Evolutionary conservation across 2,329 filamentous ascomycete species (phyloP).

Genomic region (Scedosporium apiospermum): DNA sequence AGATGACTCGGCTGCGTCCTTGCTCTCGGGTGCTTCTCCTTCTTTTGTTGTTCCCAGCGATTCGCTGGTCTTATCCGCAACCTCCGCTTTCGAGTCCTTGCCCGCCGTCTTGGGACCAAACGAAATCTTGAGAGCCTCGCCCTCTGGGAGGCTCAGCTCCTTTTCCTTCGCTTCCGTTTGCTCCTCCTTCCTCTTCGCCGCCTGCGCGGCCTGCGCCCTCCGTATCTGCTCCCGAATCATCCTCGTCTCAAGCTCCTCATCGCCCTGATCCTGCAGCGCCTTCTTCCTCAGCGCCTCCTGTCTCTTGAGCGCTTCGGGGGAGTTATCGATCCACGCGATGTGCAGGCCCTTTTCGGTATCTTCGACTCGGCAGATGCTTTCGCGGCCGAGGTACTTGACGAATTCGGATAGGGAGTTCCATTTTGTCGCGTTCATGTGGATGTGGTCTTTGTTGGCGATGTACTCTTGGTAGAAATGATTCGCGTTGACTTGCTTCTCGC

Average conservation of each 20-base stretch:
- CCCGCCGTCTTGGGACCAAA: conserved; percentile 42
- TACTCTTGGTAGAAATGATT: conserved; percentile 93
- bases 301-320: conserved; percentile 70
- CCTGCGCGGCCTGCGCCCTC: conserved; percentile 51
- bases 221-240: conserved; percentile 78
- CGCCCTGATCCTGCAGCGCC: conserved; percentile 79
- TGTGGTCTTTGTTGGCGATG: conserved; percentile 76
- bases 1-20: background rate
- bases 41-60: background rate
- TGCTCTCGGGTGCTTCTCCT: background rate
- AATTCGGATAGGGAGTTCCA: conserved; percentile 88
- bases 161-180: conserved; percentile 29
- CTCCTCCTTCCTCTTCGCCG: conserved; percentile 29
- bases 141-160: conserved; percentile 52
- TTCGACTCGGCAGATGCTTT: conserved; percentile 83
- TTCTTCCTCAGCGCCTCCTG: conserved; percentile 75
- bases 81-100: conserved; percentile 9
- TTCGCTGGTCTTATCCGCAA: background rate
- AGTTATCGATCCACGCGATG: conserved; percentile 86
- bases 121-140: conserved; percentile 66
- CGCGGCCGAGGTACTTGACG: conserved; percentile 73
- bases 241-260: conserved; percentile 80
- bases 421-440: conserved; percentile 89
- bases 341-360: conserved; percentile 80
- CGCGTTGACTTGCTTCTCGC: conserved; percentile 79